Base-by-base conservation (phyloP, 208 protist species). In the Trypanosoma lewisi region DNA sequence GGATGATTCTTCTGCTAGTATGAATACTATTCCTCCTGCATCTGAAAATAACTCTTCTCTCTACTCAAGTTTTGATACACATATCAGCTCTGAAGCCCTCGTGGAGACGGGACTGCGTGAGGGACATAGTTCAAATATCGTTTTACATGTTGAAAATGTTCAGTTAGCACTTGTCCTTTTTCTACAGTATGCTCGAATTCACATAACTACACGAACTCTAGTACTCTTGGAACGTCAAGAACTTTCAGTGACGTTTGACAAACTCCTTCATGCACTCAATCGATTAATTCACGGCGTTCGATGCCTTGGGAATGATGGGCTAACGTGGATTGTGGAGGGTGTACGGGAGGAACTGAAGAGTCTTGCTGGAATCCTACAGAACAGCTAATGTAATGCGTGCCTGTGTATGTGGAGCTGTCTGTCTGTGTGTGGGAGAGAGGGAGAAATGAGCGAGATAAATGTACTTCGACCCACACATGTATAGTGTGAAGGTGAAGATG, bases 161-260 rank as follows among this genome's bases (percentile, higher is more conserved):
- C 82, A 92, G 54, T 68, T 92, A 7, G 74, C 85, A 14, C 70
- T 86, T 31, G 66, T 21, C 11, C 81, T 88, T 23, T 89, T 89
- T 72, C 6, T 63, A 63, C 37, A 66, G 56, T 67, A 82, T 62
- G 30, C 34, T 56, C n/a, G 27, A 33, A 16, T 69, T 75, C 41
- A 57, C 71, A 23, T 54, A n/a, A 27, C 17, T 17, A 34, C 30
- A 12, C 21, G 37, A 48, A 41, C 30, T 45, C 27, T 73, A 21
- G 33, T 14, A 2, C 30, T 62, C 8, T 65, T 37, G 42, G 67
- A 66, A 33, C 67, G 59, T 42, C 61, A 66, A 30, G 63, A 78
- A 28, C 72, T 90, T 42, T 62, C 33, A 2, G 58, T 57, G 31
- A 58, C 63, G 0, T 60, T 76, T 16, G 72, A 88, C 23, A 73